Conservation (phyloP, 2,329 filamentous ascomycete species). For the Aspergillus sp. region DNA sequence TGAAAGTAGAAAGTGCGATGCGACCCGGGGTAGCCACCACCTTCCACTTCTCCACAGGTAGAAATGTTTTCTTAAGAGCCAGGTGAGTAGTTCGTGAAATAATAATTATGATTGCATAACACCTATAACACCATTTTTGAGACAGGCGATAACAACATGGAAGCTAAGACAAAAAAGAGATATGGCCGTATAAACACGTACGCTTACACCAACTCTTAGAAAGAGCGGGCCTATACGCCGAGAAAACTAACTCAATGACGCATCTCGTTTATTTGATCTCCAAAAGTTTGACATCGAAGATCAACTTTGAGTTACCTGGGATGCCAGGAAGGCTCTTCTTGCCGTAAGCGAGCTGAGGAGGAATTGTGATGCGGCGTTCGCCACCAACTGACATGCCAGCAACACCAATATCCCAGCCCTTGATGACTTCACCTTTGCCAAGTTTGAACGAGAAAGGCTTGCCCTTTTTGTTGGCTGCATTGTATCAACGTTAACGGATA, state of each 20-base stretch:
- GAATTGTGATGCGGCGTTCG: conserved; percentile 90
- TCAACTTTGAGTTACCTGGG: conserved; percentile 83
- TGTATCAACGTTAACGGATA: conserved; percentile 4
- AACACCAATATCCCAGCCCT: conserved; percentile 96
- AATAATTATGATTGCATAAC: conserved; percentile 15
- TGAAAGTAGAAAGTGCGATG: neutral
- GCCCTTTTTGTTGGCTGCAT: conserved; percentile 92
- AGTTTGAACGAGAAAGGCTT: conserved; percentile 97
- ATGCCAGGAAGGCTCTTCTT: conserved; percentile 80
- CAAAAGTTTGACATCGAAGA: conserved; percentile 87
- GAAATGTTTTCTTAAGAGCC: too few species aligned
- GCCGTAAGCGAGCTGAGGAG: conserved; percentile 84
- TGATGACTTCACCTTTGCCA: conserved; percentile 93
- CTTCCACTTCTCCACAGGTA: neutral
- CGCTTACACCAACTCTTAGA: neutral
- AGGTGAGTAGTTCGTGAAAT: neutral
- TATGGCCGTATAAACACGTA: neutral
- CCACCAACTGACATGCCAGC: conserved; percentile 89
- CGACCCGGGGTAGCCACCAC: neutral
- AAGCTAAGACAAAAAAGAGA: conserved; percentile 5
- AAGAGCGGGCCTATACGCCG: neutral
- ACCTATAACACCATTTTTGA: conserved; percentile 25
- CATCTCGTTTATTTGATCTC: conserved; percentile 68
- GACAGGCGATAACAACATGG: conserved; percentile 10
- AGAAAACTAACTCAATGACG: neutral